Evolutionary conservation across 257 asterid genomes (phyloP), one percentile per base, ranked within the genome.

Genomic region (Nicotiana attenuata): DNA sequence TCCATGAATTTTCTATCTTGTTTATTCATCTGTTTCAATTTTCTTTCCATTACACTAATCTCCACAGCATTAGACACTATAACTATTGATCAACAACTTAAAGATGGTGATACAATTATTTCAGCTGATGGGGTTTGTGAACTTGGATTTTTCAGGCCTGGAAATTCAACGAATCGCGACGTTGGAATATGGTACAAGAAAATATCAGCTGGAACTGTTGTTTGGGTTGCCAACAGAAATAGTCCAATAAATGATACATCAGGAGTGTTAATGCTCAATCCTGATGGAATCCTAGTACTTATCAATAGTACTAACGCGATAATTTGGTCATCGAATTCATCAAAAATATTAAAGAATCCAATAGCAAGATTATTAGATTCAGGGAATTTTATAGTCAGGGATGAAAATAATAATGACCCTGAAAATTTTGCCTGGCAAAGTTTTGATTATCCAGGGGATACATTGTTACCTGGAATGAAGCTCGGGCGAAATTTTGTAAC

Each of bases 111-210:
- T 3, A 80, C 78, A 28, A 81, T 81, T 64, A 33, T 81, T 65
- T 81, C 83, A 47, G 1, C 83, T 24, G 65, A 28, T 66, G 83
- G 78, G 16, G 73, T 26, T 22, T 81, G 45, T 66, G 83, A 81
- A 50, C 83, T 81, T 0, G 83, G 83, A 64, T 66, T 81, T 52
- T 81, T 81, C 83, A 65, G 78, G 31, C 83, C 83, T 9, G 83
- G 83, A 47, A 66, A 28, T 10, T 65, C 87, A 61, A 80, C 4
- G 3, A 87, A 87, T 84, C 78, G 88, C 1, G 85, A 87, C 52
- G 29, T 85, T 8, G 88, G 90, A 11, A 79, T 87, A 38, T 87
- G 90, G 90, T 85, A 85, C 88, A 85, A 71, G 28, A 85, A 85
- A 3, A 83, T 87, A 10, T 68, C 88, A 47, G 80, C 77, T 3